These are phyloP conservation scores for Powellomyces hirtus DNA, from an alignment of 192 early-diverging fungal genomes.

Conservation along the genomic window DNA sequence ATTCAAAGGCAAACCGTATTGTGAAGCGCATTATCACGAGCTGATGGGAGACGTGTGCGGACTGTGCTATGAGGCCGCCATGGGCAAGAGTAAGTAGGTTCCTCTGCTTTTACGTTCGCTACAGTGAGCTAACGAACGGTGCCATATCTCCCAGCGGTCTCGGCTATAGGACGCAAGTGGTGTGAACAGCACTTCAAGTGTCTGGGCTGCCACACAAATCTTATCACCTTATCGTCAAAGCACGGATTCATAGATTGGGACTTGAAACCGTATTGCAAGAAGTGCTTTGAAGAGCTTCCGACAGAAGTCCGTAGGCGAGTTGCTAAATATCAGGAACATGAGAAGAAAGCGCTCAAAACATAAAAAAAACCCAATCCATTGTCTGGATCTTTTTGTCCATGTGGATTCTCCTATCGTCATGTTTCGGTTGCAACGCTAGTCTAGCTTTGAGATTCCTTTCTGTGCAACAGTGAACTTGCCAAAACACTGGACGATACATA, in stretches of 20 bases:
- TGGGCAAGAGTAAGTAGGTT: constrained; percentile 34
- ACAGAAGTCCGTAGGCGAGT: constrained; percentile 28
- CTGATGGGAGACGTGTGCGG: constrained; percentile 43
- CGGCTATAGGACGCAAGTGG: constrained; percentile 38
- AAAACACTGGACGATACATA: too few relatives aligned
- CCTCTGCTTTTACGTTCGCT: not conserved
- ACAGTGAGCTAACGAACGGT: too few relatives aligned
- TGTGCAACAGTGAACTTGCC: too few relatives aligned
- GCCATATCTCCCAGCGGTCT: constrained; percentile 33
- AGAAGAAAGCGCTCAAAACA: not conserved
- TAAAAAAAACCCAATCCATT: too few relatives aligned
- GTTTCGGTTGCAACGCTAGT: too few relatives aligned
- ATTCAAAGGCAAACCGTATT: constrained; percentile 41
- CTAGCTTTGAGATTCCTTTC: too few relatives aligned
- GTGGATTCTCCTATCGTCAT: too few relatives aligned
- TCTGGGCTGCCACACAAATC: constrained; percentile 32
- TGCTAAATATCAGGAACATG: not conserved
- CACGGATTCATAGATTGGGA: constrained; percentile 46
- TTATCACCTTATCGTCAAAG: not conserved
- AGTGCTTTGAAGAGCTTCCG: constrained; percentile 48
- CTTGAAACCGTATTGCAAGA: constrained; percentile 43
- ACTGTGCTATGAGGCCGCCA: constrained; percentile 36
- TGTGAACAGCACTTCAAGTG: constrained; percentile 55
- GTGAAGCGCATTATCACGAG: constrained; percentile 50
- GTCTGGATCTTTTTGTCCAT: too few relatives aligned